phyloP scores from a whole-genome alignment of 768 basidiomycete species.

The Tricholoma flavovirens region DNA sequence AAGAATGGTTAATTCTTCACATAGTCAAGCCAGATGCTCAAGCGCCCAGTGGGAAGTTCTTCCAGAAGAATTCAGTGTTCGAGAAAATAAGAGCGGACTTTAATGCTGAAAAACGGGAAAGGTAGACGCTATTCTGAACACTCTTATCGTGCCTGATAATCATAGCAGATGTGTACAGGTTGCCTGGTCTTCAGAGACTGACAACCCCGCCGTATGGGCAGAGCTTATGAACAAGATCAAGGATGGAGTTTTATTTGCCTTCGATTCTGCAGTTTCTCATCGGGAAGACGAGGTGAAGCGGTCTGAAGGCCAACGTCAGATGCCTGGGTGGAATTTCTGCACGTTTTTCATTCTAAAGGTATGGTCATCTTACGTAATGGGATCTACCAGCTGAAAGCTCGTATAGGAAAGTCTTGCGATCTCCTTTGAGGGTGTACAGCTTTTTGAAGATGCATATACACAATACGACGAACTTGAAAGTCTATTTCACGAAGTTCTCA shows the following conservation, averaged over 20 bases:
- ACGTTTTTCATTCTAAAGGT: slow-evolving; percentile 97
- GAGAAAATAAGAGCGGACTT: slow-evolving; percentile 93
- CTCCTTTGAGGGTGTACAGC: slow-evolving; percentile 85
- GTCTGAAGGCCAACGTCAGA: slow-evolving; percentile 82
- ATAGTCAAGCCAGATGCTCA: slow-evolving; percentile 70
- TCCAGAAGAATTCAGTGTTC: slow-evolving; percentile 78
- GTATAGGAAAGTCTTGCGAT: slow-evolving; percentile 86
- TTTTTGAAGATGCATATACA: slow-evolving; percentile 83
- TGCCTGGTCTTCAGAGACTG: slow-evolving; percentile 63
- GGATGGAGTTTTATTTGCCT: slow-evolving; percentile 80
- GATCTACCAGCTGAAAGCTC: slow-evolving; percentile 15
- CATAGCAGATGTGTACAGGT: slow-evolving; percentile 71
- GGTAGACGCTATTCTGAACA: slow-evolving; percentile 36
- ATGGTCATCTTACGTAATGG: slow-evolving; percentile 3
- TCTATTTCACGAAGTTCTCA: slow-evolving; percentile 67
- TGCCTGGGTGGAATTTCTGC: slow-evolving; percentile 99
- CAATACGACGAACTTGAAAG: slow-evolving; percentile 92
- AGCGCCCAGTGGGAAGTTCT: slow-evolving; percentile 58
- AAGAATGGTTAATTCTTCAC: slow-evolving; percentile 92
- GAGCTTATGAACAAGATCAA: slow-evolving; percentile 87
- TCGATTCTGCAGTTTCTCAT: slow-evolving; percentile 70
- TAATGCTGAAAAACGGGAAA: slow-evolving; percentile 81
- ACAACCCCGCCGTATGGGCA: slow-evolving; percentile 79
- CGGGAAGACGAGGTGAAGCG: slow-evolving; percentile 89
- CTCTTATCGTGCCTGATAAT: slow-evolving; percentile 12